Evolutionary conservation across 2,329 filamentous ascomycete species (phyloP).

Genomic region (Neodidymelliopsis sp.): DNA sequence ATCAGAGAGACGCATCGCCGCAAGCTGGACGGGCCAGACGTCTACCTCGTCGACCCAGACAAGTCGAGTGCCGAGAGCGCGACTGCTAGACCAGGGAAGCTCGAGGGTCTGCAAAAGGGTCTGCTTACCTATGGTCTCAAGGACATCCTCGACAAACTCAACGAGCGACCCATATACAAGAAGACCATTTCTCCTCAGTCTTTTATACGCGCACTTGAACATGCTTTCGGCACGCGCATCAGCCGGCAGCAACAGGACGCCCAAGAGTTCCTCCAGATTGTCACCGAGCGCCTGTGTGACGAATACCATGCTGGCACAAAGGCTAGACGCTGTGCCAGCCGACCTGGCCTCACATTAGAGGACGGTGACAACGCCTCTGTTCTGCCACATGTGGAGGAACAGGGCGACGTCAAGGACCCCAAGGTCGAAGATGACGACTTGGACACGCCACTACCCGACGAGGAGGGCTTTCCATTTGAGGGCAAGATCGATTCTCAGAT

Average conservation of each 20-base stretch:
- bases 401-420: slow-evolving; percentile 38
- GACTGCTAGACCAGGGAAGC: slow-evolving; percentile 55
- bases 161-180: slow-evolving; percentile 90
- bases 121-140: slow-evolving; percentile 87
- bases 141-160: slow-evolving; percentile 88
- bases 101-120: slow-evolving; percentile 74
- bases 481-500: slow-evolving; percentile 94
- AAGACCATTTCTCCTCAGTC: slow-evolving; percentile 90
- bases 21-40: slow-evolving; percentile 75
- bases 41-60: slow-evolving; percentile 71
- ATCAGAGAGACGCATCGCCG: slow-evolving; percentile 90
- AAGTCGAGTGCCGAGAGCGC: slow-evolving; percentile 52
- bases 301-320: slow-evolving; percentile 88
- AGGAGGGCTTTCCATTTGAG: slow-evolving; percentile 88
- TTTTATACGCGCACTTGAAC: slow-evolving; percentile 84
- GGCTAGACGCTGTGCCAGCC: slow-evolving; percentile 68
- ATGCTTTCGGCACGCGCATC: slow-evolving; percentile 87
- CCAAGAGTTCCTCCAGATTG: slow-evolving; percentile 94
- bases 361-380: slow-evolving; percentile 29
- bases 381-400: slow-evolving; percentile 34
- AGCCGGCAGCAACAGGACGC: slow-evolving; percentile 96
- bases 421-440: slow-evolving; percentile 40
- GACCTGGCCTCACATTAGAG: slow-evolving; percentile 26
- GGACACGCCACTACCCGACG: slow-evolving; percentile 43
- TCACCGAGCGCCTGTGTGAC: slow-evolving; percentile 89